Evolutionary conservation across 1,284 basidiomycete species (phyloP).

Genomic region (Hortiboletus rubellus): DNA sequence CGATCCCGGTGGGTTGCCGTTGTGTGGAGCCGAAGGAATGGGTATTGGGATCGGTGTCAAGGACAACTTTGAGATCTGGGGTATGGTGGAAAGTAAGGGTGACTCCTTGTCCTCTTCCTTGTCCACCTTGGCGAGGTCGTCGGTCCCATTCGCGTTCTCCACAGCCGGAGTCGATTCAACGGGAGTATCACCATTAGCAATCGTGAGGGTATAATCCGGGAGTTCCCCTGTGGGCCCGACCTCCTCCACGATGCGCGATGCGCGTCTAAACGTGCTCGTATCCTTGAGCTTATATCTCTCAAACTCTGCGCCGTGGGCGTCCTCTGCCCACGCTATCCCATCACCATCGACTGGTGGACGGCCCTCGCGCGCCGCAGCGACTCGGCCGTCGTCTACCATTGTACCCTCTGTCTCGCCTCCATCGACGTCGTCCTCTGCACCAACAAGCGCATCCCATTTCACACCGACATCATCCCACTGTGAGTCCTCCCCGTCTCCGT

Average conservation of each 20-base stretch:
- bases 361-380: slow-evolving; percentile 1
- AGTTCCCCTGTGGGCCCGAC: slow-evolving; percentile 39
- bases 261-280: slow-evolving; percentile 10
- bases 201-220: slow-evolving; percentile 30
- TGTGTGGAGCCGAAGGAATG: slow-evolving; percentile 24
- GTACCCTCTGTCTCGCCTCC: slow-evolving; percentile 14
- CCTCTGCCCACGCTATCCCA: slow-evolving; percentile 50
- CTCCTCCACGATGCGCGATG: slow-evolving; percentile 30
- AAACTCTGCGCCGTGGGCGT: slow-evolving; percentile 41
- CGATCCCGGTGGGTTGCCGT: slow-evolving; percentile 29
- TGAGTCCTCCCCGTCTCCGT: slow-evolving; percentile 34
- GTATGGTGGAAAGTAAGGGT: slow-evolving; percentile 1
- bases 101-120: slow-evolving; percentile 10
- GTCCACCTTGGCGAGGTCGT: slow-evolving; percentile 5
- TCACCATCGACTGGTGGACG: slow-evolving; percentile 34
- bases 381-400: not conserved
- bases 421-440: slow-evolving; percentile 23
- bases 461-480: slow-evolving; percentile 52
- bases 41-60: slow-evolving; percentile 28
- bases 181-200: not conserved
- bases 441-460: slow-evolving; percentile 51
- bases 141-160: not conserved
- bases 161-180: not conserved
- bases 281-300: slow-evolving; percentile 27
- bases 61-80: slow-evolving; percentile 3